Evolutionary conservation across 352 stramenopile species (phyloP).

Genomic region (Pythium folliculosum): DNA sequence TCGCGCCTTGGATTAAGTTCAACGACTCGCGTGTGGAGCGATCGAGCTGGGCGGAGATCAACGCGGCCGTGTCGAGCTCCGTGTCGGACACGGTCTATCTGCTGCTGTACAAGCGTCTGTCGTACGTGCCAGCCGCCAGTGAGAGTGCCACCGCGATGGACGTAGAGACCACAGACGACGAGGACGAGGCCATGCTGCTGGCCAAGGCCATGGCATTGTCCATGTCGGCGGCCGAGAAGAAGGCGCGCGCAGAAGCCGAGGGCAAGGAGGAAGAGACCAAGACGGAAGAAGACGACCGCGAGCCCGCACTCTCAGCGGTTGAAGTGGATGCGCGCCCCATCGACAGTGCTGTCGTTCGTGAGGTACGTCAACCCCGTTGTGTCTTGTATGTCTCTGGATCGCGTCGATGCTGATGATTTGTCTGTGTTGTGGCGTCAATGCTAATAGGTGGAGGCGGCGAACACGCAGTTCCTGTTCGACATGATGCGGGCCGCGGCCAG

Average conservation of each 20-base stretch:
- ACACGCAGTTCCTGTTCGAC: constrained; percentile 57
- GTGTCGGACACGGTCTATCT: constrained; percentile 90
- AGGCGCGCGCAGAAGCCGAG: constrained; percentile 36
- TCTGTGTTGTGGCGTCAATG: neutral
- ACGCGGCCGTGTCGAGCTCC: constrained; percentile 67
- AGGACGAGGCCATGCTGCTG: constrained; percentile 86
- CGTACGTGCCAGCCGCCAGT: constrained; percentile 31
- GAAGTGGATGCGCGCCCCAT: constrained; percentile 20
- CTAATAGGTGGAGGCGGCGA: constrained; percentile 65
- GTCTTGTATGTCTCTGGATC: constrained; percentile 1
- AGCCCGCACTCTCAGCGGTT: neutral
- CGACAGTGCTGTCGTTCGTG: constrained; percentile 52
- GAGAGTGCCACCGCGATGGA: constrained; percentile 28
- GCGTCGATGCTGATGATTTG: neutral
- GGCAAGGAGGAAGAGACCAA: constrained; percentile 48
- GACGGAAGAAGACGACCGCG: constrained; percentile 23
- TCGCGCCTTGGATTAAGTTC: constrained; percentile 91
- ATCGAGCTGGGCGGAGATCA: constrained; percentile 85
- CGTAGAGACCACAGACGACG: constrained; percentile 27
- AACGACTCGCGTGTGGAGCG: constrained; percentile 86
- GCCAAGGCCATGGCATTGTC: constrained; percentile 88
- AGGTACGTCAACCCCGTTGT: constrained; percentile 37
- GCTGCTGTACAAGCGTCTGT: constrained; percentile 87
- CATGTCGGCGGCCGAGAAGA: constrained; percentile 75
- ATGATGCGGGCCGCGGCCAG: constrained; percentile 52